Percentiles rank a stretch among this genome's conserved stretches.
Conservation (phyloP, 306 rosid genomes). For the Sechiopsis laciniata region DNA sequence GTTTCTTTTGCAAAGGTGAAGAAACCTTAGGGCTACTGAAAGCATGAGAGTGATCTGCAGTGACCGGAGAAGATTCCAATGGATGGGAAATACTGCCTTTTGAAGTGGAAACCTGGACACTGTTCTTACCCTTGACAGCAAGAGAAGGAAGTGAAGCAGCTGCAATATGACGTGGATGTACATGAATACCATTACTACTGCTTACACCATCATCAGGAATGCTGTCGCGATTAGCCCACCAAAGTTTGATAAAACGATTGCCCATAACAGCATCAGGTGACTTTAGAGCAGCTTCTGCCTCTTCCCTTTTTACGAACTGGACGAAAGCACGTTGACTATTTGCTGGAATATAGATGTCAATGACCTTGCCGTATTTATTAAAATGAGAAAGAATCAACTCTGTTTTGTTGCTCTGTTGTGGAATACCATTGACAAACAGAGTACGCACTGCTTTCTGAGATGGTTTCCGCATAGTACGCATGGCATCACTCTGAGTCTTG, state of each 20-base stretch:
- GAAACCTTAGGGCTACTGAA: constrained; percentile 57
- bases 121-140: constrained; percentile 51
- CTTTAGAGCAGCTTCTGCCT: constrained; percentile 92
- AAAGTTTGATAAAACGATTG: constrained; percentile 90
- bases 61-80: constrained; percentile 43
- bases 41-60: constrained; percentile 49
- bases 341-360: constrained; percentile 76
- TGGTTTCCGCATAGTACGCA: constrained; percentile 52
- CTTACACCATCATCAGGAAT: constrained; percentile 58
- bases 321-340: constrained; percentile 89
- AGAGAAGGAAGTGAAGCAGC: constrained; percentile 44
- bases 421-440: constrained; percentile 84
- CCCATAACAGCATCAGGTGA: constrained; percentile 99
- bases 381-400: constrained; percentile 88
- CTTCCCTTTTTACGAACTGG: constrained; percentile 94
- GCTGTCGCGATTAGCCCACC: constrained; percentile 99
- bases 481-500: constrained; percentile 46
- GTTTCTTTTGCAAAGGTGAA: constrained; percentile 73
- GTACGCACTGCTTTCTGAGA: constrained; percentile 87
- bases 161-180: constrained; percentile 44
- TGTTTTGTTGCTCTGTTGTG: constrained; percentile 62
- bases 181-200: constrained; percentile 42
- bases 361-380: constrained; percentile 76
- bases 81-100: constrained; percentile 34
- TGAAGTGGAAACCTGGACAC: constrained; percentile 49